Evolutionary conservation across 257 asterid genomes (phyloP), one percentile per base, ranked within the genome.

Genomic region (Petunia axillaris): DNA sequence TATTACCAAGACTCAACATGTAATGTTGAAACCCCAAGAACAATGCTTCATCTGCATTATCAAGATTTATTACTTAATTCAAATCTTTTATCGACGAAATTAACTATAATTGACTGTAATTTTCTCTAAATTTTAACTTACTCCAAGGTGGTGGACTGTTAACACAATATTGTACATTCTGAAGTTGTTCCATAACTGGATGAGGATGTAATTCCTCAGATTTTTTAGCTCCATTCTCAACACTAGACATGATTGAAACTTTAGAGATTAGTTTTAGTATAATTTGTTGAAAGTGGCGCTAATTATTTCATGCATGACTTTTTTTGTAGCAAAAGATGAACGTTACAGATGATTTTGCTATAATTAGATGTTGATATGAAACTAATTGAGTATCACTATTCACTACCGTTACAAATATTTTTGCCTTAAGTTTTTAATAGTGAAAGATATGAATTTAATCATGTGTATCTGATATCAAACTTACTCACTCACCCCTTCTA

Each of bases 21-120:
- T 87, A 94, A 85, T 94, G 98, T 67, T 94, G 97, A 83, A 94
- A 93, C 1, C 97, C 97, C 89, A 94, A 82, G 75, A 84, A 11
- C 10, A 93, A 11, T 63, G 93, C 81, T 67, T 91, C 94, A 55
- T 86, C 98, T 94, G 92, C 83, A 82, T 82, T 76, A 63, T 57
- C 40, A 67, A 39, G 37, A 67, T 40, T 55, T 8, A 80, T 11
- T n/a, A n/a, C 8, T 15, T 8, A 25, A 8, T 59, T 35, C 2
- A 77, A 55, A 55, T 53, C 35, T 14, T 59, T 36, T 75, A 2
- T 39, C 39, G 15, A 50, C 57, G 57, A 11, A 5, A 50, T 59
- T 1, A 66, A 44, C 8, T 13, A 41, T 0, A 8, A 44, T 41
- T 15, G 46, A n/a, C 0, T 2, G 5, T 25, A 3, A 6, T 4